Evolutionary conservation across 805 yeast genomes (phyloP).

Genomic region (Komagataella kurtzmanii): DNA sequence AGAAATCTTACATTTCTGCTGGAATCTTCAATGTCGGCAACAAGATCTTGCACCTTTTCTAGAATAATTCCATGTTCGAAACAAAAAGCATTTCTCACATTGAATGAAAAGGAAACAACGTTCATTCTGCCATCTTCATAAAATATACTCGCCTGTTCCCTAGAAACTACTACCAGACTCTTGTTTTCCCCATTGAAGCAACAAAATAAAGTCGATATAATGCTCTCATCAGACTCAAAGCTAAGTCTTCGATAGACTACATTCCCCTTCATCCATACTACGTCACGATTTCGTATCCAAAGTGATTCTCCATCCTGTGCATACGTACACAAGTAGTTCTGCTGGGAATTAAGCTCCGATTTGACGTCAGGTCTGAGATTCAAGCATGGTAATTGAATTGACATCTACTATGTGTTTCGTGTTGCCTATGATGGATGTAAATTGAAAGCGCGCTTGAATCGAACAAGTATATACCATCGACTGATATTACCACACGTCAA

Average conservation of each 20-base stretch:
- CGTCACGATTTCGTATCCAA: constrained; percentile 19
- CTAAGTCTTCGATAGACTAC: constrained; percentile 31
- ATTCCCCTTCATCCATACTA: constrained; percentile 36
- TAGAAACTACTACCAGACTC: constrained; percentile 47
- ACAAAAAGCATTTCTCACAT: constrained; percentile 43
- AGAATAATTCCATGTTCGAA: constrained; percentile 58
- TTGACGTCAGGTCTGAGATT: not conserved
- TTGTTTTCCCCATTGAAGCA: constrained; percentile 23
- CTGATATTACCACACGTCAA: not conserved
- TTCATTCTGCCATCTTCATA: constrained; percentile 44
- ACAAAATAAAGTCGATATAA: constrained; percentile 52
- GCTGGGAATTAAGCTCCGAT: not conserved
- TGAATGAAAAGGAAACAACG: constrained; percentile 58
- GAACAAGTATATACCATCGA: not conserved
- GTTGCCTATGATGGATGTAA: not conserved
- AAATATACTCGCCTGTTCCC: constrained; percentile 50
- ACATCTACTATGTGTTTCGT: not conserved
- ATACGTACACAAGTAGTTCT: not conserved
- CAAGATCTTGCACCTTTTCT: constrained; percentile 25
- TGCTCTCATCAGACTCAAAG: constrained; percentile 26
- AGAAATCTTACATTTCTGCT: constrained; percentile 28
- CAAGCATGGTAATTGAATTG: not conserved
- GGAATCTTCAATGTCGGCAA: not conserved
- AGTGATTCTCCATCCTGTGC: constrained; percentile 11
- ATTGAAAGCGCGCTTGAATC: not conserved